Evolutionary conservation across 1,284 basidiomycete species (phyloP), one percentile per base, ranked within the genome.

Genomic region (Cryptococcus sp.): DNA sequence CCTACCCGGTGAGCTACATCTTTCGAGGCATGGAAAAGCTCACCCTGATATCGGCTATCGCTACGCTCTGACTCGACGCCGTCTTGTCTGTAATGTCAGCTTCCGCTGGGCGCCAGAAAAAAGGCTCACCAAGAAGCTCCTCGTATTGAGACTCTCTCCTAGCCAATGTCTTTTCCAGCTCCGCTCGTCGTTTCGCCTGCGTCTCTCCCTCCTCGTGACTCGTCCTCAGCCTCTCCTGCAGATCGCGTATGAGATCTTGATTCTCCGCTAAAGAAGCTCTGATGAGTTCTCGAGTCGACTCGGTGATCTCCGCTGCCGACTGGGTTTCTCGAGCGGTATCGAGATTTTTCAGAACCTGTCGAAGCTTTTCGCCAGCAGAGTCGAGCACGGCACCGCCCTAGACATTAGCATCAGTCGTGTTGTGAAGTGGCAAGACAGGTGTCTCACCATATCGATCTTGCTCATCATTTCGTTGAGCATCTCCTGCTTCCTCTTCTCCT

Each of bases 401-500:
- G 18, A 16, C 12, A 21, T 57, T 43, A 54, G 56, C 45, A 43
- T 18, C 12, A n/a, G 35, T 2, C 19, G 3, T 5, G 11, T 18
- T 19, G 16, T 6, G 21, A 26, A 4, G n/a, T n/a, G 26, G 32
- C 11, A 18, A 5, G 25, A 38, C 22, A 26, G 63, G 84, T 66
- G n/a, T n/a, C n/a, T n/a, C 63, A 92, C 91, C 60, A 86, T 82
- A 76, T 93, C 93, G 65, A 98, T 95, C 74, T 95, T 94, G 54
- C 93, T 90, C 93, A 99, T 97, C 91, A 99, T 95, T 59, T 94
- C 79, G n/a, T 89, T 92, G 86, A 99, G 91, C 80, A 95, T 95
- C 76, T 97, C 94, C 65, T 95, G 92, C 75, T 97, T 98, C 73
- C 90, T 84, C 78, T 91, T 94, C 78, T 98, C 94, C 77, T 95